phyloP scores from a whole-genome alignment of 1,284 basidiomycete genomes.

The Ceratobasidium sp. region DNA sequence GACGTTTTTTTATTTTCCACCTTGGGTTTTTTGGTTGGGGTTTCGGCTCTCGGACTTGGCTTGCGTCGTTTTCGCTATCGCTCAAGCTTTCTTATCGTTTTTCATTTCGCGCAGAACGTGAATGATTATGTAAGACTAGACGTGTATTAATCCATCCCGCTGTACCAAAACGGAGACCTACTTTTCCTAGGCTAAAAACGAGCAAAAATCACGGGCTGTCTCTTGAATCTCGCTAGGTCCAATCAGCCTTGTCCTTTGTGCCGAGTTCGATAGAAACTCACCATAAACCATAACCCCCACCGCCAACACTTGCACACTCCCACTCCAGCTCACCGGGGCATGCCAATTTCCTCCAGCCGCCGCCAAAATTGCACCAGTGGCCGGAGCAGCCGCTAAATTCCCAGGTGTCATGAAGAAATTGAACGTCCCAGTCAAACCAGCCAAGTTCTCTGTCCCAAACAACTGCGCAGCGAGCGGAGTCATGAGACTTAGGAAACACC shows the following conservation, averaged over 20 bases:
- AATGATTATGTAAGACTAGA: neutral
- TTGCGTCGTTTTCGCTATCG: neutral
- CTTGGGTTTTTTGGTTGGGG: too few relatives aligned
- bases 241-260: neutral
- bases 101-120: neutral
- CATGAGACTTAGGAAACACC: slow-evolving; percentile 48
- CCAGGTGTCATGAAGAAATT: slow-evolving; percentile 49
- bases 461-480: slow-evolving; percentile 51
- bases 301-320: slow-evolving; percentile 47
- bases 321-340: slow-evolving; percentile 47
- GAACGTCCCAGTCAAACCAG: slow-evolving; percentile 51
- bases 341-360: slow-evolving; percentile 51
- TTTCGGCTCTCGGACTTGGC: neutral
- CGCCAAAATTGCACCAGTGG: slow-evolving; percentile 50
- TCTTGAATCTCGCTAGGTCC: slow-evolving; percentile 35
- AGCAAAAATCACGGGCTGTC: slow-evolving; percentile 21
- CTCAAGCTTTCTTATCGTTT: neutral
- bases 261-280: neutral
- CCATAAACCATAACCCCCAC: neutral
- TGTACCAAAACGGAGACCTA: too few relatives aligned
- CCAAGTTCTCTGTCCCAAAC: slow-evolving; percentile 52
- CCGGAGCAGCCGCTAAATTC: slow-evolving; percentile 49
- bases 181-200: slow-evolving; percentile 11
- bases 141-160: neutral
- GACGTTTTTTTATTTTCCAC: too few relatives aligned